These are phyloP conservation scores for Stagonosporopsis vannaccii DNA, from an alignment of 2,329 filamentous ascomycete species.

Conservation along the genomic window DNA sequence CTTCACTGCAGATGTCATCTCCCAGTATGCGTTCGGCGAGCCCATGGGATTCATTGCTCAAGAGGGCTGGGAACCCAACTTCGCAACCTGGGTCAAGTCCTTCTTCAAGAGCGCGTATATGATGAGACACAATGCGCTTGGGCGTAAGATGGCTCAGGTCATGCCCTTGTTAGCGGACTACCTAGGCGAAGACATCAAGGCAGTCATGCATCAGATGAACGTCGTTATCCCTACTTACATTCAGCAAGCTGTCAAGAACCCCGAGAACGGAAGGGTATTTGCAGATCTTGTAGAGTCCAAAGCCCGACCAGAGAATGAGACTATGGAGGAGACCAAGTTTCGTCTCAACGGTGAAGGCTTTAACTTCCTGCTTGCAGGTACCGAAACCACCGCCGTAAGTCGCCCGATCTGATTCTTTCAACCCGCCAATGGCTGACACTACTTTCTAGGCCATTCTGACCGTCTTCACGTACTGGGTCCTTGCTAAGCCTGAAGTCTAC, in stretches of 20 bases:
- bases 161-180: slow-evolving; percentile 38
- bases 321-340: slow-evolving; percentile 23
- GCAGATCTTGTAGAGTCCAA: slow-evolving; percentile 32
- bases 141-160: slow-evolving; percentile 32
- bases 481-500: slow-evolving; percentile 36
- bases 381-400: slow-evolving; percentile 37
- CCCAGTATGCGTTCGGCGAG: slow-evolving; percentile 37
- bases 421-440: neutral
- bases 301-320: slow-evolving; percentile 29
- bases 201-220: slow-evolving; percentile 37
- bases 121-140: slow-evolving; percentile 37
- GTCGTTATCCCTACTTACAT: slow-evolving; percentile 36
- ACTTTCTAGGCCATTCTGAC: slow-evolving; percentile 36
- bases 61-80: slow-evolving; percentile 38
- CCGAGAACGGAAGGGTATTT: slow-evolving; percentile 36
- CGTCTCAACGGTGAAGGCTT: slow-evolving; percentile 35
- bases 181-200: slow-evolving; percentile 35
- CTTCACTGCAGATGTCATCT: slow-evolving; percentile 38
- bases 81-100: slow-evolving; percentile 36
- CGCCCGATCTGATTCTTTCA: neutral
- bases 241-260: slow-evolving; percentile 30
- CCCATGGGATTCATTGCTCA: slow-evolving; percentile 38
- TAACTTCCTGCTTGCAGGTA: slow-evolving; percentile 35
- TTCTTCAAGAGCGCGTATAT: slow-evolving; percentile 39
- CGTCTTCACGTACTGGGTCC: slow-evolving; percentile 45